These are phyloP conservation scores for Arxiozyma heterogenica DNA, from an alignment of 1,139 yeast species.

Conservation along the genomic window DNA sequence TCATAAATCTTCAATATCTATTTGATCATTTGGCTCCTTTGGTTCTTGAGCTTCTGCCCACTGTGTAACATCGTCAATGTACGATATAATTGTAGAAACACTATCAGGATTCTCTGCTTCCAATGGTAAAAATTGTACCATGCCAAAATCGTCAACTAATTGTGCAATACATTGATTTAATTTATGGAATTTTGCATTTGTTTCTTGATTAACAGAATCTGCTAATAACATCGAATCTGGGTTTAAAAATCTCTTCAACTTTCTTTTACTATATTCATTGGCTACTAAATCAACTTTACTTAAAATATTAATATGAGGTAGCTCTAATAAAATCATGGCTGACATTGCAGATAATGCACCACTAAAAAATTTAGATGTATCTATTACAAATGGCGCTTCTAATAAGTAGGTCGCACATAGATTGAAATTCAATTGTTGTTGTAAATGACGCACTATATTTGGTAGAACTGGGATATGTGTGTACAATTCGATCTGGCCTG, in stretches of 20 bases:
- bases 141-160: slow-evolving; percentile 91
- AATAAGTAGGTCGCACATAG: slow-evolving; percentile 86
- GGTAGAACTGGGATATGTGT: slow-evolving; percentile 94
- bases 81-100: slow-evolving; percentile 75
- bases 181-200: slow-evolving; percentile 67
- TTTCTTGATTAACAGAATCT: slow-evolving; percentile 38
- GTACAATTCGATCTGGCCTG: slow-evolving; percentile 94
- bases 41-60: slow-evolving; percentile 98
- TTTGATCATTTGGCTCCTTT: slow-evolving; percentile 80
- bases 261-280: slow-evolving; percentile 62
- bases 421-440: slow-evolving; percentile 68
- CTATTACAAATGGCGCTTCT: slow-evolving; percentile 91
- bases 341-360: slow-evolving; percentile 97
- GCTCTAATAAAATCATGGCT: slow-evolving; percentile 88
- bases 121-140: slow-evolving; percentile 93
- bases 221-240: slow-evolving; percentile 81
- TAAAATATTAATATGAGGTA: slow-evolving; percentile 86
- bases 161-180: slow-evolving; percentile 78
- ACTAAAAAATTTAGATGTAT: slow-evolving; percentile 81
- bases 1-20: slow-evolving; percentile 44
- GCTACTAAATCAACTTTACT: slow-evolving; percentile 81
- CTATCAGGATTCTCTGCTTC: slow-evolving; percentile 76
- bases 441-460: slow-evolving; percentile 73
- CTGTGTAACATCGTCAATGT: slow-evolving; percentile 93
- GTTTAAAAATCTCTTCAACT: slow-evolving; percentile 72